phyloP scores from a whole-genome alignment of 176 grass and related monocot genomes.

The Eremochloa ophiuroides region DNA sequence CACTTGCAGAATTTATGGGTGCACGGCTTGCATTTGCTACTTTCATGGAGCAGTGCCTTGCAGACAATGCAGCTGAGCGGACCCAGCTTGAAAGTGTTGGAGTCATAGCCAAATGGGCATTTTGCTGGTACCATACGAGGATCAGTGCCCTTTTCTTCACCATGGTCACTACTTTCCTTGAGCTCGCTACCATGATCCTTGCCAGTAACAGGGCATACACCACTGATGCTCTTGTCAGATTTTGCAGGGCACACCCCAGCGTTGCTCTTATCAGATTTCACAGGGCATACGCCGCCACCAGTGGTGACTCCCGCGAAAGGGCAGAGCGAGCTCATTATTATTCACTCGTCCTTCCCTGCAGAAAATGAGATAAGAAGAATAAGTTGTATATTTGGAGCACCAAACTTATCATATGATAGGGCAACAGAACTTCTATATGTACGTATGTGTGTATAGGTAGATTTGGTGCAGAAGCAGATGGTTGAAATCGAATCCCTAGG shows the following conservation, averaged over 20 bases:
- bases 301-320: conserved; percentile 17
- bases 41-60: conserved; percentile 68
- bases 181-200: conserved; percentile 12
- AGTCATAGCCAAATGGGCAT: conserved; percentile 92
- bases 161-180: conserved; percentile 12
- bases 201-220: conserved; percentile 55
- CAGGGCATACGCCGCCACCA: conserved; percentile 15
- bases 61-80: conserved; percentile 98
- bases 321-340: conserved; percentile 36
- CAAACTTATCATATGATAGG: not conserved
- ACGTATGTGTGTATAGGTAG: not conserved
- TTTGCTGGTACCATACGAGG: conserved; percentile 59
- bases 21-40: conserved; percentile 79
- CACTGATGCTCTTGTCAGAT: conserved; percentile 43
- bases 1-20: conserved; percentile 96
- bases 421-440: not conserved
- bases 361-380: not conserved
- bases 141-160: conserved; percentile 22
- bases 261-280: conserved; percentile 31
- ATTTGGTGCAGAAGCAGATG: not conserved
- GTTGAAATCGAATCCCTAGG: not conserved
- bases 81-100: conserved; percentile 84
- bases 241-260: not conserved
- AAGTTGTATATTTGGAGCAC: not conserved
- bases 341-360: not conserved